Conservation (phyloP, 2,329 filamentous ascomycete genomes). For the Beauveria sp. region DNA sequence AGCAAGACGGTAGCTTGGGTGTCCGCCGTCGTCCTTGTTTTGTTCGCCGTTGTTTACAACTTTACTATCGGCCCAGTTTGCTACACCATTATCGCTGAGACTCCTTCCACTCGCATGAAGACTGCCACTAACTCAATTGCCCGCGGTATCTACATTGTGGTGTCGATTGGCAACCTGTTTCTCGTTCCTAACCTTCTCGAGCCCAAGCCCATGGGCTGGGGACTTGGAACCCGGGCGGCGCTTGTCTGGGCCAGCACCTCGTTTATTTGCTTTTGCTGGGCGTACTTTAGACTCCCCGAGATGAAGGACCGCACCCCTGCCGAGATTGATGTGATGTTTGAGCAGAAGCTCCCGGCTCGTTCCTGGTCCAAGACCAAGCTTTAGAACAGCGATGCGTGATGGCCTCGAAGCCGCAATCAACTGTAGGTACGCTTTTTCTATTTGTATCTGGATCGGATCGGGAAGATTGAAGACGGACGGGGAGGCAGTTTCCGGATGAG, state of each 20-base stretch:
- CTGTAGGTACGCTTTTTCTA: background rate
- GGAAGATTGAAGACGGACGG: background rate
- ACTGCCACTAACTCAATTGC: conserved; percentile 17
- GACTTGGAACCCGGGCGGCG: conserved; percentile 15
- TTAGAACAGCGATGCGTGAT: background rate
- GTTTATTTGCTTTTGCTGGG: conserved; percentile 14
- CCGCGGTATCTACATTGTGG: conserved; percentile 13
- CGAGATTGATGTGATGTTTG: conserved; percentile 19
- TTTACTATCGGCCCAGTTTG: conserved; percentile 30
- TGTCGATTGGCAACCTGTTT: conserved; percentile 16
- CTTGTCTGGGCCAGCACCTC: conserved; percentile 16
- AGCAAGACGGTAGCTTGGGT: conserved; percentile 21
- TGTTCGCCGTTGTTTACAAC: conserved; percentile 34
- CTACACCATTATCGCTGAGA: conserved; percentile 37
- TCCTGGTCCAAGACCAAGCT: conserved; percentile 12
- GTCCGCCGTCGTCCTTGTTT: conserved; percentile 29
- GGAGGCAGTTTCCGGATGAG: no score
- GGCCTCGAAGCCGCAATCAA: background rate
- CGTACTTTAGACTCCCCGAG: conserved; percentile 18
- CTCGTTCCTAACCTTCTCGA: conserved; percentile 17
- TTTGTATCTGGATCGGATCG: no score
- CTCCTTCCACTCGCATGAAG: conserved; percentile 18
- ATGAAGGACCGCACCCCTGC: conserved; percentile 16
- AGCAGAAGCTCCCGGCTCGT: conserved; percentile 16
- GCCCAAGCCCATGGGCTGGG: conserved; percentile 14